These are phyloP conservation scores for Diaporthe caulivora DNA, from an alignment of 2,329 filamentous ascomycete species.

Conservation along the genomic window DNA sequence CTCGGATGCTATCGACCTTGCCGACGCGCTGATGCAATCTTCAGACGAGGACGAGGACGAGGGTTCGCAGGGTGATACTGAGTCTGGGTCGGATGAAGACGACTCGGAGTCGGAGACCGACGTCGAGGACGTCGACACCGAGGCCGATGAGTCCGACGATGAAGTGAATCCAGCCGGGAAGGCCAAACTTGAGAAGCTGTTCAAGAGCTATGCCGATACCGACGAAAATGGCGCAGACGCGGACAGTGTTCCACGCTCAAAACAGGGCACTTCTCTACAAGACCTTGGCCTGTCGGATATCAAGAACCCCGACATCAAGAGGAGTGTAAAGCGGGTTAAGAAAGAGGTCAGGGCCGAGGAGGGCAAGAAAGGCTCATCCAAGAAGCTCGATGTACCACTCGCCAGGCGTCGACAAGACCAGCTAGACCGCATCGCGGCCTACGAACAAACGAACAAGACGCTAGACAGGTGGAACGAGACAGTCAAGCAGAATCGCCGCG, in stretches of 20 bases:
- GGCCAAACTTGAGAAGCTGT: conserved; percentile 75
- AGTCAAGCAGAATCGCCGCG: conserved; percentile 91
- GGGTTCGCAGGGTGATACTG: conserved; percentile 57
- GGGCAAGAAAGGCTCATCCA: conserved; percentile 67
- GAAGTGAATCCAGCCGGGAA: conserved; percentile 67
- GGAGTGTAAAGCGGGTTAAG: conserved; percentile 80
- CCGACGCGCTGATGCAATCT: conserved; percentile 38
- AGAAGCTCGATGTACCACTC: conserved; percentile 85
- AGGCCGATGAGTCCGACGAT: conserved; percentile 63
- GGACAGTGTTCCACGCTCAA: conserved; percentile 62
- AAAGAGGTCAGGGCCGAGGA: conserved; percentile 67
- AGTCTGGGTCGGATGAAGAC: conserved; percentile 59
- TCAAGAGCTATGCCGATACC: conserved; percentile 76
- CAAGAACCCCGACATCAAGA: conserved; percentile 81
- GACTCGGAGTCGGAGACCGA: conserved; percentile 55
- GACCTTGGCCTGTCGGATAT: conserved; percentile 80
- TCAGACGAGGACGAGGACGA: conserved; percentile 67
- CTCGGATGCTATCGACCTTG: conserved; percentile 45
- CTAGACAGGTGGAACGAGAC: conserved; percentile 94
- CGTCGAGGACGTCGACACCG: conserved; percentile 48
- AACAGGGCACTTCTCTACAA: conserved; percentile 78
- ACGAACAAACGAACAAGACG: conserved; percentile 91
- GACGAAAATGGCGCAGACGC: conserved; percentile 63
- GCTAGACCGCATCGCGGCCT: conserved; percentile 84
- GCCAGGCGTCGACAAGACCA: conserved; percentile 88